Evolutionary conservation across 306 rosid genomes (phyloP), one percentile per base, ranked within the genome.

Genomic region (Oemleria cerasiformis): DNA sequence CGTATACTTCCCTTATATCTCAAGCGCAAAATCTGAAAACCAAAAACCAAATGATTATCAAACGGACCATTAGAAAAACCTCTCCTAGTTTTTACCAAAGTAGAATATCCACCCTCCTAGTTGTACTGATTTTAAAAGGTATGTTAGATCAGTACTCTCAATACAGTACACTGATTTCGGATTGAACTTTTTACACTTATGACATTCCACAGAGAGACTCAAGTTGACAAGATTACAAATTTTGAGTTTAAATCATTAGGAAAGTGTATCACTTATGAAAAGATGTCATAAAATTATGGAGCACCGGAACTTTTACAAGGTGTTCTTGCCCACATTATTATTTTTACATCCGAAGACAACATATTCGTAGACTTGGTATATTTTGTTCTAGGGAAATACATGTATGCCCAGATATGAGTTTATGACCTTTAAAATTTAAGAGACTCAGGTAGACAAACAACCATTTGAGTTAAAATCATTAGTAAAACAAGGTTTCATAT

Each of bases 381-480:
- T 67, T 66, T 67, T n/a, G 60, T 67, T 36, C 21, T n/a, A 17
- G 36, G 45, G 45, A 7, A n/a, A n/a, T n/a, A n/a, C n/a, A n/a
- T n/a, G n/a, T 53, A 11, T 15, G 7, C 44, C 30, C n/a, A 68
- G 14, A 17, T 38, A n/a, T n/a, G 20, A 36, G 61, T 68, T 36
- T 51, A 8, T 30, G 19, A 38, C 36, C 43, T 68, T 38, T 38
- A 36, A 51, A 40, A 7, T 53, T 68, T 14, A 53, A 21, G 38
- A 38, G 50, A 51, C 45, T 7, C 41, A 21, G 45, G 14, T 4
- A 38, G 25, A 51, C 47, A 68, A 68, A 30, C 38, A 56, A 59
- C 42, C 6, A 1, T 59, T 14, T 59, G 40, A 30, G 15, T 56
- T 56, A 5, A 25, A 23, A 56, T 56, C 61, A 23, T 23, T 56